Conservation (phyloP, 441 rosid genomes). For the Pelargonium fulgidum region DNA sequence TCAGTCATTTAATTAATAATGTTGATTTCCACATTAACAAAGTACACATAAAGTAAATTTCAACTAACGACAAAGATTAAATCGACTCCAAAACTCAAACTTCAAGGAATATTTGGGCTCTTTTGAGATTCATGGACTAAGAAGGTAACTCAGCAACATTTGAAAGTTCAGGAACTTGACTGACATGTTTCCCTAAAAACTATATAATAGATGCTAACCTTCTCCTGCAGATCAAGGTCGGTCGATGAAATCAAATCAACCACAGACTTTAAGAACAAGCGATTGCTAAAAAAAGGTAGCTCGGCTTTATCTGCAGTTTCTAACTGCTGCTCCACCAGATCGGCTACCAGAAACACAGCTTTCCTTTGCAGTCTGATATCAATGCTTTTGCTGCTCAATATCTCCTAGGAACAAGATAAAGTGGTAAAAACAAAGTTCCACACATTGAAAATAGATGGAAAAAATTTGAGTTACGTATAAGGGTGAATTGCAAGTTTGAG, state of each 20-base stretch:
- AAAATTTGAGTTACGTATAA: no score
- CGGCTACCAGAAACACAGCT: conserved; percentile 69
- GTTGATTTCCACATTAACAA: no score
- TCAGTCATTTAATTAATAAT: no score
- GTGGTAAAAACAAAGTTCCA: background rate
- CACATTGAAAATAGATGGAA: no score
- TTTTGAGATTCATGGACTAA: no score
- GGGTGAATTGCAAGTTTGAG: no score
- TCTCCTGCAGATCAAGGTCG: conserved; percentile 89
- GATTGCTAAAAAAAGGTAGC: conserved; percentile 46
- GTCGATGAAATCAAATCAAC: conserved; percentile 52
- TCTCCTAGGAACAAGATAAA: conserved; percentile 37
- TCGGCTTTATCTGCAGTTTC: conserved; percentile 42
- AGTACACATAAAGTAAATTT: no score
- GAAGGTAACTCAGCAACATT: no score
- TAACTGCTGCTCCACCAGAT: conserved; percentile 56
- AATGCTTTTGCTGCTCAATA: conserved; percentile 46
- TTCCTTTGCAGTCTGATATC: conserved; percentile 65
- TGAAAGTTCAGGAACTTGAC: no score
- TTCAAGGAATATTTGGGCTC: no score
- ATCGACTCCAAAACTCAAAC: no score
- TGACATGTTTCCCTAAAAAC: background rate
- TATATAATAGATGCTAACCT: conserved; percentile 33
- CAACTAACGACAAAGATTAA: no score
- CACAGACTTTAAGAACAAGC: conserved; percentile 56